Evolutionary conservation across 305 asterid genomes (phyloP).

Genomic region (Plantago coronopus): DNA sequence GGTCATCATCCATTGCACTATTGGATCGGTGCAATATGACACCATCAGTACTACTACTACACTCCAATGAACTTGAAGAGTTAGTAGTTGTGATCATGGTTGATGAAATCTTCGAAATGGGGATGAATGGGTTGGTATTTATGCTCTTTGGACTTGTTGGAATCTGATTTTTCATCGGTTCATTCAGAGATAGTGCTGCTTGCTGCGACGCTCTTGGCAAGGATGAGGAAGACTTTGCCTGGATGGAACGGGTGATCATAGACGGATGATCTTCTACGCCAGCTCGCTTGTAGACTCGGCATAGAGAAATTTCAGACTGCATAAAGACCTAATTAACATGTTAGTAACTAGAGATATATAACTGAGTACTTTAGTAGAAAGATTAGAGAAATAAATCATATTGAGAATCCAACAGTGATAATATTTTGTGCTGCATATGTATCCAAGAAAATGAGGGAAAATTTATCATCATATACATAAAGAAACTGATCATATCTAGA

Average conservation of each 20-base stretch:
- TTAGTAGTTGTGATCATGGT: conserved; percentile 8
- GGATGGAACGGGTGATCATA: conserved; percentile 48
- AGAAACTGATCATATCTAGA: too few relatives aligned
- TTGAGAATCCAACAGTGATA: too few relatives aligned
- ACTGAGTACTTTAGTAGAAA: background rate
- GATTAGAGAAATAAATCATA: too few relatives aligned
- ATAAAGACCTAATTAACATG: background rate
- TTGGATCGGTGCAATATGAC: conserved; percentile 20
- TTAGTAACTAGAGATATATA: background rate
- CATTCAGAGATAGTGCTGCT: conserved; percentile 8
- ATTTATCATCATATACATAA: too few relatives aligned
- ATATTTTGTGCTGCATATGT: too few relatives aligned
- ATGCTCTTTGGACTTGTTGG: conserved; percentile 45
- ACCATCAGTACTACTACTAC: conserved; percentile 11
- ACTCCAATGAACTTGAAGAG: conserved; percentile 1
- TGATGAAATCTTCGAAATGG: conserved; percentile 18
- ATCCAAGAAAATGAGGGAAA: too few relatives aligned
- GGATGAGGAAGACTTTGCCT: conserved; percentile 27
- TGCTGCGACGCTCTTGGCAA: conserved; percentile 29
- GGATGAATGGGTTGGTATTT: conserved; percentile 26
- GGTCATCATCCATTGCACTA: conserved; percentile 45
- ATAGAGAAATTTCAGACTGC: conserved; percentile 69
- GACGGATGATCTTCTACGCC: conserved; percentile 73
- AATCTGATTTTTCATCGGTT: conserved; percentile 24
- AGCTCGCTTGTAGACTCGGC: conserved; percentile 65